phyloP scores from a whole-genome alignment of 768 basidiomycete genomes.

The Lenzites betulinus region DNA sequence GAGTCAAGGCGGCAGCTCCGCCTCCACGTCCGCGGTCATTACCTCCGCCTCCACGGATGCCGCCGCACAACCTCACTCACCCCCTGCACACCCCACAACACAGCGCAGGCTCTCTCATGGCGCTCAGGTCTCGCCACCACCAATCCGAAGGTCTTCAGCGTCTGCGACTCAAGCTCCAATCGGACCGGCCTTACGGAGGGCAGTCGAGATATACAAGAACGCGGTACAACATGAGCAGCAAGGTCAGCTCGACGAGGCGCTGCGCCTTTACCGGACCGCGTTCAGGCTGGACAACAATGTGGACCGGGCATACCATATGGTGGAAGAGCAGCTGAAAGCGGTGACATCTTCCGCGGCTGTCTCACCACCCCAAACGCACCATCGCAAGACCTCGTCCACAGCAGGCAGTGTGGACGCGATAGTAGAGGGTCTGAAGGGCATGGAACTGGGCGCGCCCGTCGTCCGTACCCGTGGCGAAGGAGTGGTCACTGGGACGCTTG shows the following conservation, averaged over 20 bases:
- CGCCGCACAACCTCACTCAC: background rate
- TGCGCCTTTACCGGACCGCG: slow-evolving; percentile 75
- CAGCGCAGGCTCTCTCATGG: slow-evolving; percentile 11
- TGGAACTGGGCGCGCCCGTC: slow-evolving; percentile 10
- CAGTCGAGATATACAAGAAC: slow-evolving; percentile 64
- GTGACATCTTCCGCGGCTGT: background rate
- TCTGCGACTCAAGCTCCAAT: slow-evolving; percentile 21
- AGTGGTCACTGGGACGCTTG: slow-evolving; percentile 44
- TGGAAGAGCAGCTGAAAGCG: slow-evolving; percentile 42
- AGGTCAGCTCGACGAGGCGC: slow-evolving; percentile 74
- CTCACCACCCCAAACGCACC: slow-evolving; percentile 5
- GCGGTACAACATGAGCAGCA: slow-evolving; percentile 76
- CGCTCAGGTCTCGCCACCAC: background rate
- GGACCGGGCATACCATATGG: slow-evolving; percentile 65
- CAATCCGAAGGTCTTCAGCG: background rate
- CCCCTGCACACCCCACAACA: background rate
- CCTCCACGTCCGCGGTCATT: background rate
- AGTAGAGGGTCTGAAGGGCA: slow-evolving; percentile 11
- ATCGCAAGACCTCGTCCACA: slow-evolving; percentile 14
- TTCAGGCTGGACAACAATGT: slow-evolving; percentile 79
- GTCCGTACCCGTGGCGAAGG: slow-evolving; percentile 17
- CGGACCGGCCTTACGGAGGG: slow-evolving; percentile 43
- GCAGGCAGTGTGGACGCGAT: slow-evolving; percentile 14
- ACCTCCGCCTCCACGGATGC: background rate
- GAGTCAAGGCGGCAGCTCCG: slow-evolving; percentile 2